These are phyloP conservation scores for Pyricularia sp. DNA, from an alignment of 2,329 filamentous ascomycete genomes.

Conservation along the genomic window DNA sequence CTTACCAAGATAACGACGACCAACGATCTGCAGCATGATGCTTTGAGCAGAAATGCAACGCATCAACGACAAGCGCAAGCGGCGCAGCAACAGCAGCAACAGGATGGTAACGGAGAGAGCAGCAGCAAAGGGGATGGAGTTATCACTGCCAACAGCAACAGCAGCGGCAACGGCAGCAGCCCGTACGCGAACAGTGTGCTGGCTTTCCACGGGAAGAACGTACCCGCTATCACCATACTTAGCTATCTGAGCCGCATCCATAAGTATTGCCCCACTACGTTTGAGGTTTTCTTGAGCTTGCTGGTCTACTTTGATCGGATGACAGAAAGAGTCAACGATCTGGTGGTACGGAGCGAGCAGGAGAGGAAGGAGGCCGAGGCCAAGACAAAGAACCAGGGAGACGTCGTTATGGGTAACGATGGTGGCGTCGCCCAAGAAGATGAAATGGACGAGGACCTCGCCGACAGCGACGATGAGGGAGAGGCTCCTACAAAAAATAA, in stretches of 20 bases:
- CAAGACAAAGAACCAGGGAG: background rate
- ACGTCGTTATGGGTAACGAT: background rate
- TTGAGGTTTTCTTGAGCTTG: conserved; percentile 92
- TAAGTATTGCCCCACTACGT: conserved; percentile 97
- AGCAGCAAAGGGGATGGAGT: conserved; percentile 11
- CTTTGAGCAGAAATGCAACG: conserved; percentile 64
- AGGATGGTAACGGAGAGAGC: conserved; percentile 9
- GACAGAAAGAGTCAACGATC: conserved; percentile 88
- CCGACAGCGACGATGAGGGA: conserved; percentile 25
- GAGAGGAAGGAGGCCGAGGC: conserved; percentile 23
- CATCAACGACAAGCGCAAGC: conserved; percentile 43
- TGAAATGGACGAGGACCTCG: conserved; percentile 41
- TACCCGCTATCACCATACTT: conserved; percentile 91
- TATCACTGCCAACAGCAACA: conserved; percentile 5
- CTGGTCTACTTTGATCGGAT: conserved; percentile 98
- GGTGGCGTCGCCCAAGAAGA: conserved; percentile 16
- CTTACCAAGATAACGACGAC: conserved; percentile 96
- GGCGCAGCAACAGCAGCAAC: conserved; percentile 14
- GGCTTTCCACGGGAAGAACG: conserved; percentile 96
- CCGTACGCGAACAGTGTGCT: conserved; percentile 60
- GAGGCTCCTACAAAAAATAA: background rate
- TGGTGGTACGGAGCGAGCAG: conserved; percentile 60
- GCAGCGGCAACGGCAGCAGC: conserved; percentile 23
- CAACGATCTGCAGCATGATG: conserved; percentile 90
- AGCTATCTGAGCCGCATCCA: conserved; percentile 95